phyloP scores from a whole-genome alignment of 2,329 filamentous ascomycete species.

The Monosporascus sp. region DNA sequence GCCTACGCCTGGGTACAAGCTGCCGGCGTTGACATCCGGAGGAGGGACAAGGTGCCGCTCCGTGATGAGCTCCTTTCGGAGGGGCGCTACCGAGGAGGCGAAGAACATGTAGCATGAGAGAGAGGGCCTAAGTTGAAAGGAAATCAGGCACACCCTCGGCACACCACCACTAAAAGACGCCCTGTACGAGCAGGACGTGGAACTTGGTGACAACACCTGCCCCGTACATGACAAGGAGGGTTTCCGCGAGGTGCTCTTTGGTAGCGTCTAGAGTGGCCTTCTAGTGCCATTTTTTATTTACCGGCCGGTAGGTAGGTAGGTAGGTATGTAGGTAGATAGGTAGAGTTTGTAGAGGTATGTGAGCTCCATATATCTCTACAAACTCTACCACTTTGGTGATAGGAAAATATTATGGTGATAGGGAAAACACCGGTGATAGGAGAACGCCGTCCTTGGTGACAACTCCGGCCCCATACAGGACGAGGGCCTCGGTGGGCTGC shows the following conservation, averaged over 20 bases:
- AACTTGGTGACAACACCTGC: background rate
- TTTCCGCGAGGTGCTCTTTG: background rate
- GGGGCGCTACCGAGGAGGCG: conserved; percentile 53
- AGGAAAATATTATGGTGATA: too few relatives aligned
- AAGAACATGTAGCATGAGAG: conserved; percentile 79
- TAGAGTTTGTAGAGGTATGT: too few relatives aligned
- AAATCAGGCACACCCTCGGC: conserved; percentile 97
- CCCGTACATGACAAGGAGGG: background rate
- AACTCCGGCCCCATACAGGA: background rate
- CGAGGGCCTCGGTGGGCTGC: background rate
- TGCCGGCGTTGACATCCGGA: conserved; percentile 11
- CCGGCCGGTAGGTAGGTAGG: too few relatives aligned
- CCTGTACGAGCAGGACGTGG: background rate
- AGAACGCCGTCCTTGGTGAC: too few relatives aligned
- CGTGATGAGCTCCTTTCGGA: conserved; percentile 29
- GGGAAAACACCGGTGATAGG: too few relatives aligned
- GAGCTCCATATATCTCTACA: too few relatives aligned
- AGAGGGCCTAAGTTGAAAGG: conserved; percentile 83
- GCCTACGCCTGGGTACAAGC: conserved; percentile 28
- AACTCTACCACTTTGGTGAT: too few relatives aligned
- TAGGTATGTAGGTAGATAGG: too few relatives aligned
- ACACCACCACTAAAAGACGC: conserved; percentile 34
- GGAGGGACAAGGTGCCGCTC: conserved; percentile 39
- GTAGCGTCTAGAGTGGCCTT: background rate
- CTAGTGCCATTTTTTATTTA: too few relatives aligned